Evolutionary conservation across 805 yeast genomes (phyloP).

Genomic region (Pichia paraexigua): DNA sequence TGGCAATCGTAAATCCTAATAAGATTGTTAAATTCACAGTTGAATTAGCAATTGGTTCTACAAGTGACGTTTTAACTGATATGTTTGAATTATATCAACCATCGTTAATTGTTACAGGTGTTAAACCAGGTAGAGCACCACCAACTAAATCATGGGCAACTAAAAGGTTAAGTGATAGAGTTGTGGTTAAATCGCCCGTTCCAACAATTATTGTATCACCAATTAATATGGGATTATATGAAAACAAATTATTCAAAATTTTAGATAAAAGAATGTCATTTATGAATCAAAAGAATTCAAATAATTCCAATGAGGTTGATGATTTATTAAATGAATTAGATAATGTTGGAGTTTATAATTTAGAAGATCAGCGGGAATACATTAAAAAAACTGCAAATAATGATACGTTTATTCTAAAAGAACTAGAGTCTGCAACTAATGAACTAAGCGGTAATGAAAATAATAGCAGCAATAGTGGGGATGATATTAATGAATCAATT

Average conservation of each 20-base stretch:
- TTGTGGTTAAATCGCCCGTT: slow-evolving; percentile 54
- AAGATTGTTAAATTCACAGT: slow-evolving; percentile 44
- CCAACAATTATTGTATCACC: slow-evolving; percentile 67
- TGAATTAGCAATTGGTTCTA: slow-evolving; percentile 53
- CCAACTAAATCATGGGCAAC: slow-evolving; percentile 55
- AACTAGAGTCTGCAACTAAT: not conserved
- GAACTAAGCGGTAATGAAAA: not conserved
- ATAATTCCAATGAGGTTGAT: slow-evolving; percentile 10
- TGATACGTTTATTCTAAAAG: slow-evolving; percentile 10
- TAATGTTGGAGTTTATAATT: slow-evolving; percentile 20
- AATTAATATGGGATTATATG: slow-evolving; percentile 46
- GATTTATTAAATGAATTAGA: slow-evolving; percentile 17
- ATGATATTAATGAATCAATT: not conserved
- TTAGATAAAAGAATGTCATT: slow-evolving; percentile 20
- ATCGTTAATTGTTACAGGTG: slow-evolving; percentile 45
- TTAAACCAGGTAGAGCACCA: slow-evolving; percentile 42
- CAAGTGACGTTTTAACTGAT: slow-evolving; percentile 49
- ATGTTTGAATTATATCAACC: slow-evolving; percentile 58
- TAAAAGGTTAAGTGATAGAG: slow-evolving; percentile 53
- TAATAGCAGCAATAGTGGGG: not conserved
- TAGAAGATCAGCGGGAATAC: slow-evolving; percentile 20
- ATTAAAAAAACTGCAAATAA: slow-evolving; percentile 11
- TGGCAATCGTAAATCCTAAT: slow-evolving; percentile 38
- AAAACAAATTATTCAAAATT: slow-evolving; percentile 33
- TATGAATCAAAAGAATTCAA: slow-evolving; percentile 7